Evolutionary conservation across 352 stramenopile species (phyloP).

Genomic region (Blastocystis sp.): DNA sequence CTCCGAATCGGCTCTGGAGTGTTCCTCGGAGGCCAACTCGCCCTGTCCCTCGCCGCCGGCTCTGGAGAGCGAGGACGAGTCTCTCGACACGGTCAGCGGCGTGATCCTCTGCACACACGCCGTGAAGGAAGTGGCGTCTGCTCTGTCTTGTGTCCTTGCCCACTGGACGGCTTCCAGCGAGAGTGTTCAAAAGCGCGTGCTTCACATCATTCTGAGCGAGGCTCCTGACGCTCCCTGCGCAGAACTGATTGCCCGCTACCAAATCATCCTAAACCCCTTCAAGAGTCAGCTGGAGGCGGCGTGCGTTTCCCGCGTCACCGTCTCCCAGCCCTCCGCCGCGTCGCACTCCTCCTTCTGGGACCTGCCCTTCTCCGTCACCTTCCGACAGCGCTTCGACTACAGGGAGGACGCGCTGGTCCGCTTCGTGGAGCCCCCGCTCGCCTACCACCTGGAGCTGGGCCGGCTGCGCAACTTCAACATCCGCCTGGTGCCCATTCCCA

Average conservation of each 20-base stretch:
- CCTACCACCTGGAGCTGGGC: slow-evolving; percentile 95
- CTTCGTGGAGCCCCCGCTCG: slow-evolving; percentile 93
- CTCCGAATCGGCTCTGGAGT: not conserved
- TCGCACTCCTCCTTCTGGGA: slow-evolving; percentile 1
- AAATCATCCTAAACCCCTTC: not conserved
- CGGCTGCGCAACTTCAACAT: slow-evolving; percentile 95
- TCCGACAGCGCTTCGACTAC: slow-evolving; percentile 81
- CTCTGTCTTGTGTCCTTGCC: not conserved
- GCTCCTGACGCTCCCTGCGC: not conserved
- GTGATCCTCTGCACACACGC: not conserved
- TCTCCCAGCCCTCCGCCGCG: not conserved
- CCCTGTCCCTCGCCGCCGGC: not conserved
- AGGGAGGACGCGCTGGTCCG: slow-evolving; percentile 94
- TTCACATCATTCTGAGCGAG: slow-evolving; percentile 31
- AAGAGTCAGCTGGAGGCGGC: not conserved
- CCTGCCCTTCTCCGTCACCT: slow-evolving; percentile 80
- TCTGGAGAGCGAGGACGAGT: not conserved
- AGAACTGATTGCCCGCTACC: not conserved
- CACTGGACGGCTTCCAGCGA: not conserved
- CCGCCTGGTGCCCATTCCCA: slow-evolving; percentile 77
- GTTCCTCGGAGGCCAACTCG: slow-evolving; percentile 1
- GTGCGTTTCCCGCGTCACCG: slow-evolving; percentile 21
- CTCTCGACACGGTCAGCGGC: not conserved
- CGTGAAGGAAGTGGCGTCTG: not conserved
- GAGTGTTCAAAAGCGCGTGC: not conserved